Evolutionary conservation across 371 early-diverging fungal species (phyloP).

Genomic region (Actinomortierella ambigua): DNA sequence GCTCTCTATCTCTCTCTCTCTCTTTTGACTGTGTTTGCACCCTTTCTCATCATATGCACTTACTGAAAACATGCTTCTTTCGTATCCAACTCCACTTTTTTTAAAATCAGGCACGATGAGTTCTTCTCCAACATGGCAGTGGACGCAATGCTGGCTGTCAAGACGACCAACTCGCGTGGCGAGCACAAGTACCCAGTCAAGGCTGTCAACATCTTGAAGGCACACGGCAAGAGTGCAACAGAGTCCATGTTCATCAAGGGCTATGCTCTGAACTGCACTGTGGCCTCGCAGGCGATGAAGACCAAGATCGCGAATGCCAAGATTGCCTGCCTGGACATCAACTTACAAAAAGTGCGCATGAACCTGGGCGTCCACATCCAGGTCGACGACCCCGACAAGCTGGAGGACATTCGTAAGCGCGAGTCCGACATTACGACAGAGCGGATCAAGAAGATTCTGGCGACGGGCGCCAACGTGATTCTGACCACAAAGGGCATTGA

Average conservation of each 20-base stretch:
- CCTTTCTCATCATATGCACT: neutral
- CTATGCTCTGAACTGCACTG: constrained; percentile 99
- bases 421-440: constrained; percentile 98
- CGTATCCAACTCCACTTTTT: constrained; percentile 1
- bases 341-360: constrained; percentile 99
- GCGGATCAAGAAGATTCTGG: constrained; percentile 95
- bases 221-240: constrained; percentile 95
- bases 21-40: neutral
- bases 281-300: constrained; percentile 97
- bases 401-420: constrained; percentile 97
- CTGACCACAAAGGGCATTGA: constrained; percentile 99
- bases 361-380: constrained; percentile 98
- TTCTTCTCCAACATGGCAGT: constrained; percentile 98
- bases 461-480: constrained; percentile 98
- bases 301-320: constrained; percentile 89
- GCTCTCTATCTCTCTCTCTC: neutral
- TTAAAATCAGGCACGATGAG: constrained; percentile 86
- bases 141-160: constrained; percentile 94
- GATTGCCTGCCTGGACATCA: constrained; percentile 99
- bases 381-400: constrained; percentile 97
- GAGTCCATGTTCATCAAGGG: constrained; percentile 95
- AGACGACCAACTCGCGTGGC: constrained; percentile 83
- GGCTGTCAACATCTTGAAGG: constrained; percentile 98
- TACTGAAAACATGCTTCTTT: neutral
- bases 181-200: constrained; percentile 97